Conservation (phyloP, 306 rosid species). For the Quercus cerris region DNA sequence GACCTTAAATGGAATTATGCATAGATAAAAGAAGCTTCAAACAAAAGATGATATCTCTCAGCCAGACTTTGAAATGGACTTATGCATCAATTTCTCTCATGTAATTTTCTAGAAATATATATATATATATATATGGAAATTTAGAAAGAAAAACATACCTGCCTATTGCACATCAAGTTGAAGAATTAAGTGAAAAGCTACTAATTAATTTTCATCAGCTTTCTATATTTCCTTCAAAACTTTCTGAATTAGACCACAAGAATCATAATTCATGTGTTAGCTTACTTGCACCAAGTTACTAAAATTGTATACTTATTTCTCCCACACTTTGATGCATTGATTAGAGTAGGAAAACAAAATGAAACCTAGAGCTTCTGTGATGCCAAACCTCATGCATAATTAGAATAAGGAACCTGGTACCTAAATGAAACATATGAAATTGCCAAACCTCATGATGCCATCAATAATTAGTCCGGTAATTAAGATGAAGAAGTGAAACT, state of each 20-base stretch:
- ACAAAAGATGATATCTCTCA: neutral
- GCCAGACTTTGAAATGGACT: neutral
- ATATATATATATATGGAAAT: neutral
- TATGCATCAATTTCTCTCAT: neutral
- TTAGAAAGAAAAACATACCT: neutral
- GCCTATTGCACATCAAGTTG: neutral
- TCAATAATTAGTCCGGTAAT: neutral
- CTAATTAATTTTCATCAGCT: slow-evolving; percentile 33
- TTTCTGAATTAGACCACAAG: slow-evolving; percentile 19
- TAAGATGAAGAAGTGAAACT: neutral
- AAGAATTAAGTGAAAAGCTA: slow-evolving; percentile 16
- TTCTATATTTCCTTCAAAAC: slow-evolving; percentile 11
- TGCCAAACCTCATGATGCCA: neutral
- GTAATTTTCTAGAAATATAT: neutral
- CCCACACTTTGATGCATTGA: neutral
- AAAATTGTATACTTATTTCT: neutral
- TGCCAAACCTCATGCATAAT: slow-evolving; percentile 19
- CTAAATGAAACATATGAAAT: neutral
- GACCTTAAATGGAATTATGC: no score
- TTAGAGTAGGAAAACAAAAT: neutral
- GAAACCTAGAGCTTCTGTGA: neutral
- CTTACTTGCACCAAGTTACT: neutral
- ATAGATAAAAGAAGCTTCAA: no score
- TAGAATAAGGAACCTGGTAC: slow-evolving; percentile 13
- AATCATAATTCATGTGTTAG: neutral